Conservation (phyloP, 306 rosid species). For the Pyrus pyrifolia region DNA sequence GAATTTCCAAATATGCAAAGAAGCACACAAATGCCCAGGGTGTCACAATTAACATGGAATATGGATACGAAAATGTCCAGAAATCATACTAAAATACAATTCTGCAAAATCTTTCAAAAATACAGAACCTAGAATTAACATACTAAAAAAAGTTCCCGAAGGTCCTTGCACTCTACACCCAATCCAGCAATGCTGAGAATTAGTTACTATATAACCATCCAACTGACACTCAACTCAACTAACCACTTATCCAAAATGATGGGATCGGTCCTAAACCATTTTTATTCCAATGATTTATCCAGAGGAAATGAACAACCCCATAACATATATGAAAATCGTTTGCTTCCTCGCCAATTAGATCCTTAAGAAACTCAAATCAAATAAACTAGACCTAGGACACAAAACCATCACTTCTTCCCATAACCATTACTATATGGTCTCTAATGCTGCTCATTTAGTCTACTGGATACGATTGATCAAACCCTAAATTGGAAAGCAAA, state of each 20-base stretch:
- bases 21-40: no score
- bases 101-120: slow-evolving; percentile 6
- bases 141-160: slow-evolving; percentile 18
- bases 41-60: no score
- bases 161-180: slow-evolving; percentile 5
- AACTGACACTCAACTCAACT: not conserved
- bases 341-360: not conserved
- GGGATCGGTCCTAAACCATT: not conserved
- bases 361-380: not conserved
- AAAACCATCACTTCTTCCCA: not conserved
- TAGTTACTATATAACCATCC: slow-evolving; percentile 1
- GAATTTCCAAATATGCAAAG: no score
- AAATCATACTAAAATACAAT: not conserved
- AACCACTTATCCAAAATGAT: no score
- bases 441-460: not conserved
- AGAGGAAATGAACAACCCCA: not conserved
- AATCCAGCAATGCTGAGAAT: slow-evolving; percentile 1
- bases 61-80: no score
- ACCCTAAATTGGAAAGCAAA: slow-evolving; percentile 4
- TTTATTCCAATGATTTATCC: not conserved
- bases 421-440: not conserved
- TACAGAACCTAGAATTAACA: slow-evolving; percentile 13
- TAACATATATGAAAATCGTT: not conserved
- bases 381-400: not conserved
- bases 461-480: not conserved